Conservation (phyloP, 169 alveolate genomes). For the Eimeria brunetti region DNA sequence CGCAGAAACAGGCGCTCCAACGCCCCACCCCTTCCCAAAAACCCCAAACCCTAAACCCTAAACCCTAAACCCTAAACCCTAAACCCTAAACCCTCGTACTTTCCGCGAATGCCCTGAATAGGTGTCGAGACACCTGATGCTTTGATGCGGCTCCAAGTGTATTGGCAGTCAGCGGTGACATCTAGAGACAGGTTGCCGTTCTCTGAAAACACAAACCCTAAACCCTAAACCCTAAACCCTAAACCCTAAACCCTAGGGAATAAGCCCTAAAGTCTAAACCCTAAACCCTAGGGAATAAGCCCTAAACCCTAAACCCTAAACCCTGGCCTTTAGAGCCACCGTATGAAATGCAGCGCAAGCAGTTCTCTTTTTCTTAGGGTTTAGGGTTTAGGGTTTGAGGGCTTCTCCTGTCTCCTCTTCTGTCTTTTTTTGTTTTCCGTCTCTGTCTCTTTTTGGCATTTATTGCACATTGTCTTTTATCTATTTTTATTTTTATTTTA, state of each 20-base stretch:
- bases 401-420: too few species aligned
- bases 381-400: too few species aligned
- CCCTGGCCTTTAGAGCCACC: too few species aligned
- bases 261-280: neutral
- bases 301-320: neutral
- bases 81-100: neutral
- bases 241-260: neutral
- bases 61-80: neutral
- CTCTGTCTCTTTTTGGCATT: too few species aligned
- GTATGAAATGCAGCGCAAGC: too few species aligned
- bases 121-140: too few species aligned
- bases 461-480: too few species aligned
- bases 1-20: too few species aligned
- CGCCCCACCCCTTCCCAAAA: neutral
- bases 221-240: neutral
- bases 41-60: constrained; percentile 6
- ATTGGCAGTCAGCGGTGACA: neutral
- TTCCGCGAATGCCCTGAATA: neutral
- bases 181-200: neutral
- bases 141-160: too few species aligned
- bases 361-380: too few species aligned
- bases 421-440: too few species aligned
- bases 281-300: neutral
- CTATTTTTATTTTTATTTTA: too few species aligned
- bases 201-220: neutral